Evolutionary conservation across 75 land plant species (phyloP).

Genomic region (Selaginella tamariscina): DNA sequence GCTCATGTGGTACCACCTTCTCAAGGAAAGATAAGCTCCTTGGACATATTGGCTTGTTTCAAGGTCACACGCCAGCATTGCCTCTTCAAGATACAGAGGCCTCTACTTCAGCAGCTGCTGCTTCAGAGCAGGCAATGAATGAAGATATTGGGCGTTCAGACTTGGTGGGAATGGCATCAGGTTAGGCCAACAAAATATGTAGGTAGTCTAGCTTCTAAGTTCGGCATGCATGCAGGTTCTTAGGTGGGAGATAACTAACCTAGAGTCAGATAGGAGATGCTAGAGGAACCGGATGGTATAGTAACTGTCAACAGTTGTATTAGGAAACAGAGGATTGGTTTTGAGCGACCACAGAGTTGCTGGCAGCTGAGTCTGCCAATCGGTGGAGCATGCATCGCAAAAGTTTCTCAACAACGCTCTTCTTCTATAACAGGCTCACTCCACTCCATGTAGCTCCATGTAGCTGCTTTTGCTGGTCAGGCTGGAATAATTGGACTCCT

Average conservation of each 20-base stretch:
- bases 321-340: not conserved
- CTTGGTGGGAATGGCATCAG: not conserved
- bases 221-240: not conserved
- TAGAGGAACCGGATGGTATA: not conserved
- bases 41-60: conserved; percentile 63
- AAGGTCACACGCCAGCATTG: conserved; percentile 61
- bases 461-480: not conserved
- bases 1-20: conserved; percentile 82
- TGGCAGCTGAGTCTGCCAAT: no score
- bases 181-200: not conserved
- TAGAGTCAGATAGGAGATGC: not conserved
- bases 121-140: not conserved
- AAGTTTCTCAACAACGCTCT: not conserved
- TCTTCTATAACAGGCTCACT: not conserved
- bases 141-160: no score
- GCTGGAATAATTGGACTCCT: not conserved
- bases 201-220: not conserved
- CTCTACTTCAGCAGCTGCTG: not conserved
- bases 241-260: no score
- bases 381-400: not conserved
- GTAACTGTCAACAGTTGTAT: not conserved
- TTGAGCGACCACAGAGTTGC: not conserved
- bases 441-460: not conserved
- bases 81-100: not conserved
- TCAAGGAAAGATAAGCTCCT: conserved; percentile 79